These are phyloP conservation scores for Talaromyces sp. DNA, from an alignment of 2,329 filamentous ascomycete species.

Conservation along the genomic window DNA sequence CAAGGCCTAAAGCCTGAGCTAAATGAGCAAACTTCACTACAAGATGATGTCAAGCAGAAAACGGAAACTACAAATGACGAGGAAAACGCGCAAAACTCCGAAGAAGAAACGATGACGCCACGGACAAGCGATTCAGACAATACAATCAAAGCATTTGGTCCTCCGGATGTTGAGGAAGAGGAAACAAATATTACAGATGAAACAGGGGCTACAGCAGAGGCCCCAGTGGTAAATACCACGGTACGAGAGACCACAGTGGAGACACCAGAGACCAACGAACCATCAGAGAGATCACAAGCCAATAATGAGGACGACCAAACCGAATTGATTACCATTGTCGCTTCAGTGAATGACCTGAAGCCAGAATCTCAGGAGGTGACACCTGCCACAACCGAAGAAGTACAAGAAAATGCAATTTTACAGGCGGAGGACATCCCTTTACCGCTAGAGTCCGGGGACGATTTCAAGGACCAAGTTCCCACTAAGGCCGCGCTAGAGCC, in stretches of 20 bases:
- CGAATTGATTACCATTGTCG: slow-evolving; percentile 7
- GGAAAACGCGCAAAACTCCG: neutral
- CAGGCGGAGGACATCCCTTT: slow-evolving; percentile 10
- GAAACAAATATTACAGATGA: neutral
- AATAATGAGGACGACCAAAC: neutral
- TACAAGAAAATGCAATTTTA: neutral
- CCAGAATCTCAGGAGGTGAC: neutral
- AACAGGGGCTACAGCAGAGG: neutral
- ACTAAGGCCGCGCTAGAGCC: slow-evolving; percentile 13
- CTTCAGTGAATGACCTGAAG: neutral
- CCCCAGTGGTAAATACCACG: neutral
- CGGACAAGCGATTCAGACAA: slow-evolving; percentile 3
- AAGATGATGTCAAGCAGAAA: neutral
- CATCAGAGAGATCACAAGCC: neutral
- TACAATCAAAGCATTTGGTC: neutral
- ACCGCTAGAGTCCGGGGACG: slow-evolving; percentile 10
- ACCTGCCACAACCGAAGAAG: neutral
- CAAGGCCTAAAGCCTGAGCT: neutral
- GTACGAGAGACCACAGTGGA: neutral
- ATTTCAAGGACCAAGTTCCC: slow-evolving; percentile 8
- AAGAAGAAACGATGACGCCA: slow-evolving; percentile 4
- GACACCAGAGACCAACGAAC: neutral
- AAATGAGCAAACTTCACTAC: neutral
- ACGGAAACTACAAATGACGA: neutral
- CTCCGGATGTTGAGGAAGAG: neutral